Conservation (phyloP, 179 eudicot genomes). For the Patellifolia procumbens region DNA sequence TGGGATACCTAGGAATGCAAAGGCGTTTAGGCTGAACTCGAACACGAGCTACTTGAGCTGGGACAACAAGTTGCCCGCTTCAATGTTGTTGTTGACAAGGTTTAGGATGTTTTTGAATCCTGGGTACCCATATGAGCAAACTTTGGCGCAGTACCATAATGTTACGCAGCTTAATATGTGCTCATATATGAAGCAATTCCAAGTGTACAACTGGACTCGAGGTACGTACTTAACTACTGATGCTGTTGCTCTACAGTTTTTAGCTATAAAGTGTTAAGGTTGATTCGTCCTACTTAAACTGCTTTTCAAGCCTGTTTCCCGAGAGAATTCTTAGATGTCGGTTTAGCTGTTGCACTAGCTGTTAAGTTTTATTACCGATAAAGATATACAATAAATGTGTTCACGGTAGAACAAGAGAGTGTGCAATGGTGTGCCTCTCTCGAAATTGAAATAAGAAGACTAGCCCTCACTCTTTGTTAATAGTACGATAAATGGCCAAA, state of each 20-base stretch:
- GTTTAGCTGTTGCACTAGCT: too few species aligned
- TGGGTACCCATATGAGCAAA: constrained; percentile 69
- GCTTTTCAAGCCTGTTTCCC: background rate
- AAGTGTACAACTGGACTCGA: constrained; percentile 54
- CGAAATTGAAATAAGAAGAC: too few species aligned
- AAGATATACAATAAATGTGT: too few species aligned
- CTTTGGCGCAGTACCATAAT: constrained; percentile 56
- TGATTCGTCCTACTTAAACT: background rate
- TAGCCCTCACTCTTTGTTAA: too few species aligned
- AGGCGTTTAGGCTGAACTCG: constrained; percentile 43
- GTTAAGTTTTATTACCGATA: too few species aligned
- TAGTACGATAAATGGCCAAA: background rate
- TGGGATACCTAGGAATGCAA: constrained; percentile 41
- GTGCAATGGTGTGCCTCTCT: too few species aligned
- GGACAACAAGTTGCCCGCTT: constrained; percentile 85
- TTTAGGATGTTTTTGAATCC: constrained; percentile 67
- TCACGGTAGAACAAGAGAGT: too few species aligned
- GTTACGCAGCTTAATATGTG: constrained; percentile 70
- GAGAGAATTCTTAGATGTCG: too few species aligned
- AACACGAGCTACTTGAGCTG: constrained; percentile 67
- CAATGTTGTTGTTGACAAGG: constrained; percentile 69
- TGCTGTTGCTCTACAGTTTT: too few species aligned
- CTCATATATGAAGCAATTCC: constrained; percentile 49
- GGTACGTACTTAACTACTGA: constrained; percentile 48
- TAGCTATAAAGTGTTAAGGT: too few species aligned